Percentiles rank a stretch among this genome's conserved stretches.
Conservation (phyloP, 371 early-diverging fungal genomes). For the Amoeboaphelidium protococcarum region DNA sequence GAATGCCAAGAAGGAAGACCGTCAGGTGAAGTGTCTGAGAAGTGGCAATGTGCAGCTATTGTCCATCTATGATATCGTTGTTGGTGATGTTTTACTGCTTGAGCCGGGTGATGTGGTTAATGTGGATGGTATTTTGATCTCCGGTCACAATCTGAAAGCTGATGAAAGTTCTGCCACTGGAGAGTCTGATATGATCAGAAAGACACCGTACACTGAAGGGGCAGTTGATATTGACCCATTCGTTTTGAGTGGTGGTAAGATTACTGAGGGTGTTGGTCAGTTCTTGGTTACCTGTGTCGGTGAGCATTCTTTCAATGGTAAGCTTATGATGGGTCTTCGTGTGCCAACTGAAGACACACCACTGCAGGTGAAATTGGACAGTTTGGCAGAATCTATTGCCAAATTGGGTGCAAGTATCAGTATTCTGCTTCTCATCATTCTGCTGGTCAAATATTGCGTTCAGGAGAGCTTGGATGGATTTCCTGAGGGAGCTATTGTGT, state of each 20-base stretch:
- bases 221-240: constrained; percentile 32
- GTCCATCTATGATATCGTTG: constrained; percentile 15
- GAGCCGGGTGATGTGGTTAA: constrained; percentile 86
- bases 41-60: constrained; percentile 15
- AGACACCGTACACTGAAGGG: constrained; percentile 23
- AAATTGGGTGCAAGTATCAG: constrained; percentile 35
- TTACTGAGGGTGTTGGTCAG: constrained; percentile 59
- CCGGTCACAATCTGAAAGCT: constrained; percentile 49
- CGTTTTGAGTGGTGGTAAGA: constrained; percentile 66
- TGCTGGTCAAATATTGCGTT: constrained; percentile 31
- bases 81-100: constrained; percentile 58
- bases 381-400: constrained; percentile 35
- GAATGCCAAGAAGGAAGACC: constrained; percentile 10
- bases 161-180: constrained; percentile 82
- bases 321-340: constrained; percentile 56
- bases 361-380: background rate
- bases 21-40: constrained; percentile 31
- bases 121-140: constrained; percentile 55
- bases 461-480: constrained; percentile 6
- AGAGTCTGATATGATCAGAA: constrained; percentile 59
- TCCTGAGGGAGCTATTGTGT: background rate
- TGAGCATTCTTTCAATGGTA: constrained; percentile 42
- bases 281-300: constrained; percentile 70
- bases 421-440: constrained; percentile 29
- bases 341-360: constrained; percentile 39